Base-by-base conservation (phyloP, 768 basidiomycete genomes). In the Leccinum subgranulosum region DNA sequence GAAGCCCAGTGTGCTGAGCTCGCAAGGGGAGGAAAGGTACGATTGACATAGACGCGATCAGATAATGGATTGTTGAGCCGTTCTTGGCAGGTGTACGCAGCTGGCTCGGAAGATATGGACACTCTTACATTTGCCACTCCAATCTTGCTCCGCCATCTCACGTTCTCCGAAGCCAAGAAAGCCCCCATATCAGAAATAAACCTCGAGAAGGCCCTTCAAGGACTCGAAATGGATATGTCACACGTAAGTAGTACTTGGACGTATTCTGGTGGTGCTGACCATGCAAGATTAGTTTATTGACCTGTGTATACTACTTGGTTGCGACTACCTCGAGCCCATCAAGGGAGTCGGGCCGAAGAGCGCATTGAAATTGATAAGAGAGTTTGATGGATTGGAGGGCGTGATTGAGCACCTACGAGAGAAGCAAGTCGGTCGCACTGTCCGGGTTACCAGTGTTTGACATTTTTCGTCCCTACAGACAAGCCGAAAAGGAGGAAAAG, bases 71-170 rank as follows among this genome's bases (percentile, higher is more conserved):
- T 43, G 19, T n/a, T 52, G 48, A 63, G 14, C 17, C 15, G 10
- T 50, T 43, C 46, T 39, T 53, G 29, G 5, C 52, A 94, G 92
- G 93, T 98, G 27, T 98, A 92, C 70, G 97, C 92, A 1, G 95
- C 97, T 8, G 97, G 97, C 14, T 97, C 95, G 0, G 97, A 98
- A 74, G 97, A 99, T 73, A 99, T 99, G 97, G 97, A 99, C 67
- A 99, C 97, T 8, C 84, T 99, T 21, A 99, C 97, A 1, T 99
- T 99, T 78, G 82, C 84, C 63, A 77, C 96, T 0, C 96, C 97
- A 2, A 87, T 96, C 46, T 81, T 99, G 9, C 88, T 90, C 64
- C 92, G 97, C 28, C 97, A 98, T 74, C 83, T 99, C 58, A 98
- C 97, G 12, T 98, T 98, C 77, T 94, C 93, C 12, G 97, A 99